A percentile compares a stretch with the other conserved stretches of the same genome.
phyloP scores from a whole-genome alignment of 2,329 filamentous ascomycete species.

The Ascomycota sp. region DNA sequence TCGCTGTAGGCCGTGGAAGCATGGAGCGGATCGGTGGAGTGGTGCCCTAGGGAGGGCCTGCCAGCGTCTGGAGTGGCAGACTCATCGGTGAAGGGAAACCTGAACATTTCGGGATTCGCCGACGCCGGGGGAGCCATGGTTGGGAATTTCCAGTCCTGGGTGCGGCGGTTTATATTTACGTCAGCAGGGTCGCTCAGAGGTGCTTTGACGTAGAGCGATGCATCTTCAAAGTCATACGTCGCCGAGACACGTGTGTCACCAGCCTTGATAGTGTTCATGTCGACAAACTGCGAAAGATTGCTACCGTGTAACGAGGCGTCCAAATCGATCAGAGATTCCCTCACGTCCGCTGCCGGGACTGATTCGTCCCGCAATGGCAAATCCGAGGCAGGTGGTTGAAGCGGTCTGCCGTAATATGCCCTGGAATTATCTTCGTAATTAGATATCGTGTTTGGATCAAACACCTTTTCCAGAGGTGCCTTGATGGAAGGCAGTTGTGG shows the following conservation, averaged over 20 bases:
- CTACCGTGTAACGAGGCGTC: constrained; percentile 34
- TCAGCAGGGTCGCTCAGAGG: constrained; percentile 37
- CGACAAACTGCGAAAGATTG: constrained; percentile 33
- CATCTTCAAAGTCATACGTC: constrained; percentile 26
- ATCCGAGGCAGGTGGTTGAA: constrained; percentile 25
- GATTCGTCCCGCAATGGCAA: constrained; percentile 36
- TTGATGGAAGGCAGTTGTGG: constrained; percentile 33
- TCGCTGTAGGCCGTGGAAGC: constrained; percentile 19
- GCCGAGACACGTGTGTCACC: constrained; percentile 22
- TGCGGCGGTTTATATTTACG: constrained; percentile 25
- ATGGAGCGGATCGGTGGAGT: constrained; percentile 27
- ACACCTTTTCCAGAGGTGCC: constrained; percentile 39
- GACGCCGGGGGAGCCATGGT: constrained; percentile 27
- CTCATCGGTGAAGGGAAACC: constrained; percentile 23
- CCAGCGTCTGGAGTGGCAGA: constrained; percentile 7
- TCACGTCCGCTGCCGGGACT: constrained; percentile 22
- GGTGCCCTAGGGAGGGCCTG: constrained; percentile 25
- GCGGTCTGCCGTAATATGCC: constrained; percentile 30
- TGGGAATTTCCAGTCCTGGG: constrained; percentile 36
- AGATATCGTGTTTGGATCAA: constrained; percentile 41
- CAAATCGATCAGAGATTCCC: constrained; percentile 42
- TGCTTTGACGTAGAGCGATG: constrained; percentile 19
- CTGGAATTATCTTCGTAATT: constrained; percentile 42
- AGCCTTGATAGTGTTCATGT: constrained; percentile 37
- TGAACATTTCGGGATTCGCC: constrained; percentile 28